Conservation (phyloP, 2,329 filamentous ascomycete species). For the Lanzia echinophila region DNA sequence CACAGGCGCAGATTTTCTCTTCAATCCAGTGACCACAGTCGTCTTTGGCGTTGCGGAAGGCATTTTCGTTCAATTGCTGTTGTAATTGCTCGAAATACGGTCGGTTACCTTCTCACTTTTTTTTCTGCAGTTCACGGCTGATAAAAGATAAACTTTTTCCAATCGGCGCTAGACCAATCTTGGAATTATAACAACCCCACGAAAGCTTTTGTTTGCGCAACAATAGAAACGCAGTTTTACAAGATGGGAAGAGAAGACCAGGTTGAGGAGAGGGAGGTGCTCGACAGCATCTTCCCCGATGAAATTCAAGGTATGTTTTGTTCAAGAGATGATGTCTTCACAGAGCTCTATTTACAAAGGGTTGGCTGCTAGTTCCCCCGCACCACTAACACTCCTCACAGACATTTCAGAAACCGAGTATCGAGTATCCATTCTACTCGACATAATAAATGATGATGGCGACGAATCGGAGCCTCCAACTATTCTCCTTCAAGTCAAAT, state of each 20-base stretch:
- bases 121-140: constrained; percentile 10
- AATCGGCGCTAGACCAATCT: constrained; percentile 20
- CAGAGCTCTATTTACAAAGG: constrained; percentile 2
- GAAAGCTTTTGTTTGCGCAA: not conserved
- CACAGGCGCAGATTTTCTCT: constrained; percentile 47
- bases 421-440: constrained; percentile 78
- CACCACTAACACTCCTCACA: constrained; percentile 32
- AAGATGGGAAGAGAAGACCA: constrained; percentile 78
- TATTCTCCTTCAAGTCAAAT: constrained; percentile 77
- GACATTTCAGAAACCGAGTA: constrained; percentile 89
- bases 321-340: not conserved
- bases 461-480: constrained; percentile 58
- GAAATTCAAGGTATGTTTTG: constrained; percentile 73
- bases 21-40: constrained; percentile 41
- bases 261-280: constrained; percentile 90
- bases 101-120: constrained; percentile 10
- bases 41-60: constrained; percentile 36
- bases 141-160: constrained; percentile 13
- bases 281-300: constrained; percentile 96
- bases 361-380: not conserved
- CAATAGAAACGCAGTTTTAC: constrained; percentile 7
- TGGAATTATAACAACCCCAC: constrained; percentile 9
- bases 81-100: not conserved
- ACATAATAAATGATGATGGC: constrained; percentile 61
- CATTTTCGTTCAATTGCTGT: constrained; percentile 21